Evolutionary conservation across 192 early-diverging fungal species (phyloP).

Genomic region (Glomus cerebriforme): DNA sequence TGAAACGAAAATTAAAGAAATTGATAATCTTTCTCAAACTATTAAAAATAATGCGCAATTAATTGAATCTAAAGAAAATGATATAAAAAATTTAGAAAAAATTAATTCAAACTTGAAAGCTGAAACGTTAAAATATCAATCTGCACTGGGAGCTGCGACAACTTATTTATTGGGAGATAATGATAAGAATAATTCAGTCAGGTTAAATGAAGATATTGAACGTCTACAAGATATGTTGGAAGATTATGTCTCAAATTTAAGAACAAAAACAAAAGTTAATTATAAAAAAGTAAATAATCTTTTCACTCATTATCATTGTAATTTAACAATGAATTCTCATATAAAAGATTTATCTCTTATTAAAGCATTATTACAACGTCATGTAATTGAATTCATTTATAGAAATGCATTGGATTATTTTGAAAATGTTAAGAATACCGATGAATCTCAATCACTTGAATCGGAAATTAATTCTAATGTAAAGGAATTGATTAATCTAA

Average conservation of each 20-base stretch:
- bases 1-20: too few relatives aligned
- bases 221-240: background rate
- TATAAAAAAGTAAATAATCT: background rate
- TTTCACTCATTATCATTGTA: background rate
- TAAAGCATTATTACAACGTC: background rate
- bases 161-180: background rate
- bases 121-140: conserved; percentile 13
- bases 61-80: background rate
- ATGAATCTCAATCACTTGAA: background rate
- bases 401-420: background rate
- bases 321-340: background rate
- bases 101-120: background rate
- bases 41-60: background rate
- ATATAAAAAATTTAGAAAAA: background rate
- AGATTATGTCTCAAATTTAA: background rate
- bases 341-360: background rate
- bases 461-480: background rate
- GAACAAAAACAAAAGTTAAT: background rate
- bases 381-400: background rate
- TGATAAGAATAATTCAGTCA: conserved; percentile 4
- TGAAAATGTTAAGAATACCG: background rate
- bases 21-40: too few relatives aligned
- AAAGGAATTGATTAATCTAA: background rate
- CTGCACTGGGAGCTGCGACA: background rate
- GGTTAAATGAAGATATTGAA: background rate